Conservation (phyloP, 257 asterid species). For the Fraxinus pennsylvanica region DNA sequence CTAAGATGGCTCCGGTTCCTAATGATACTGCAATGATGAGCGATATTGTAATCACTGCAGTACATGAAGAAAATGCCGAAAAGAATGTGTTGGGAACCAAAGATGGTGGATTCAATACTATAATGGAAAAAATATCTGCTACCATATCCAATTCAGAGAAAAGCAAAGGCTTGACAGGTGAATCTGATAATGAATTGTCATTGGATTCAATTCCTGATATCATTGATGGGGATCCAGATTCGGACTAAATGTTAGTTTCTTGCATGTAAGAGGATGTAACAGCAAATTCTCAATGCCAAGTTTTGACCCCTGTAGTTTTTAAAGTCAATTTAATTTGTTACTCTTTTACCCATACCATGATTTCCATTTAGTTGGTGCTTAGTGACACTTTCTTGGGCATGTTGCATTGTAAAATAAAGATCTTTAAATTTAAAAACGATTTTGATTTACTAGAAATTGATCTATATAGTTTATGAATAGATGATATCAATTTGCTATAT, state of each 20-base stretch:
- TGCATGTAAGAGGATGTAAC: background rate
- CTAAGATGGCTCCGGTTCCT: constrained; percentile 27
- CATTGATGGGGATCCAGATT: constrained; percentile 76
- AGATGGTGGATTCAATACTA: constrained; percentile 20
- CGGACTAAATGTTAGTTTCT: constrained; percentile 38
- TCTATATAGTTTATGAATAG: background rate
- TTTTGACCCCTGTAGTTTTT: constrained; percentile 8
- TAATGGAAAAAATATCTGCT: constrained; percentile 37
- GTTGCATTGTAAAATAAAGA: background rate
- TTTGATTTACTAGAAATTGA: background rate
- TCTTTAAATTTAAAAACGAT: background rate
- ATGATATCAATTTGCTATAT: background rate
- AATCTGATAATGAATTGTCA: constrained; percentile 35
- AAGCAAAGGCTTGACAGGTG: constrained; percentile 35
- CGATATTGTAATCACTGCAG: constrained; percentile 14
- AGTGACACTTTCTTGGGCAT: background rate
- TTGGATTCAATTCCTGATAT: constrained; percentile 63
- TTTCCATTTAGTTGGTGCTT: background rate
- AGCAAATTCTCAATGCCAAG: constrained; percentile 15
- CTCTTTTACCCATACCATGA: background rate
- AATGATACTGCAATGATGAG: constrained; percentile 13
- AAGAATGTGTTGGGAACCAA: constrained; percentile 24
- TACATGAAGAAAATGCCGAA: constrained; percentile 18
- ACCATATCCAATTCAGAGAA: constrained; percentile 23
- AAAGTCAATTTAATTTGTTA: background rate